Evolutionary conservation across 805 yeast genomes (phyloP).

Genomic region (Alloascoidea hylecoeti): DNA sequence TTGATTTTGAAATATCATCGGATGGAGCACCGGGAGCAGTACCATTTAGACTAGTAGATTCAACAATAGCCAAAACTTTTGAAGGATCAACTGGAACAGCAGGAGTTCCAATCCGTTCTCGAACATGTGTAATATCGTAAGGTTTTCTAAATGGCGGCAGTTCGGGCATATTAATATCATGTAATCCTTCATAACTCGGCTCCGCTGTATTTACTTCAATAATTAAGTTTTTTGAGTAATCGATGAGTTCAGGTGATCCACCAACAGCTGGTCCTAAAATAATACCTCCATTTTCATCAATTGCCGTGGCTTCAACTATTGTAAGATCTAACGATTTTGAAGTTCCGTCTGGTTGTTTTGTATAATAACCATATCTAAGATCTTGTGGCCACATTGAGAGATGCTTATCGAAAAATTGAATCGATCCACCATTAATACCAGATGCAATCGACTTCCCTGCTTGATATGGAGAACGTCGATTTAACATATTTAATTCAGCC

Average conservation of each 20-base stretch:
- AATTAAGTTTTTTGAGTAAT: constrained; percentile 77
- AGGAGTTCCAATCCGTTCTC: constrained; percentile 55
- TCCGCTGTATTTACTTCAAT: constrained; percentile 89
- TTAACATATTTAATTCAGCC: constrained; percentile 83
- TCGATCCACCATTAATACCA: constrained; percentile 81
- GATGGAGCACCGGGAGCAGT: constrained; percentile 87
- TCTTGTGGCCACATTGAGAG: constrained; percentile 99
- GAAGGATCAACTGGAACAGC: constrained; percentile 82
- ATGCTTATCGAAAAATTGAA: constrained; percentile 89
- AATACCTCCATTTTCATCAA: constrained; percentile 86
- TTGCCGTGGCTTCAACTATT: constrained; percentile 93
- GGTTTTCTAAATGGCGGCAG: constrained; percentile 87
- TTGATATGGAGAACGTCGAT: constrained; percentile 92
- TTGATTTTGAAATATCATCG: constrained; percentile 65
- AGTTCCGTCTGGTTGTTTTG: constrained; percentile 24
- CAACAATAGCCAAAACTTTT: constrained; percentile 85
- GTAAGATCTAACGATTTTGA: constrained; percentile 68
- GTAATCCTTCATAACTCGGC: constrained; percentile 92
- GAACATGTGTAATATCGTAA: constrained; percentile 68
- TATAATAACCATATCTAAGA: constrained; percentile 84
- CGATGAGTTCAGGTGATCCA: constrained; percentile 85
- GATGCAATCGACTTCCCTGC: constrained; percentile 92
- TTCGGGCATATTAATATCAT: constrained; percentile 88
- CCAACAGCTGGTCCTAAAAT: constrained; percentile 99
- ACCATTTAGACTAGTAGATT: constrained; percentile 58